Evolutionary conservation across 2,329 filamentous ascomycete genomes (phyloP), one percentile per base, ranked within the genome.

Genomic region (Penicillium sp.): DNA sequence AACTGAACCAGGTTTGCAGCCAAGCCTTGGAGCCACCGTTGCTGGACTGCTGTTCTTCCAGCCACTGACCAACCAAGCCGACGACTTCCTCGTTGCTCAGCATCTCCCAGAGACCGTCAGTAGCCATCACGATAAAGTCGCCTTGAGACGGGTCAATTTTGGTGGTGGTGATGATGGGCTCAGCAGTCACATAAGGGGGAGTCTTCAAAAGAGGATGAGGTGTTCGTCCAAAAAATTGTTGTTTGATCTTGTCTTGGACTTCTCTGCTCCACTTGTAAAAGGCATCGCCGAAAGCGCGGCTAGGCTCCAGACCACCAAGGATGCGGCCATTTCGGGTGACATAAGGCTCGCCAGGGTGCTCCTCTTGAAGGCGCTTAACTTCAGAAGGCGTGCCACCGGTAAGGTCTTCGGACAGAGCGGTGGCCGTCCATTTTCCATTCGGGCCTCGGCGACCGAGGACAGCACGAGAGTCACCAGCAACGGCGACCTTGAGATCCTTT

Each of bases 91-190:
- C 95, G 70, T 98, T 99, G 50, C 92, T 97, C 61, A 99, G 83
- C 95, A 98, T 98, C 78, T 99, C 95, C 95, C 95, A 99, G 0
- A 99, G 83, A 4, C 95, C 95, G 73, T 99, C 95, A 0, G 95
- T 97, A 22, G 95, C 95, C 82, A 99, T 88, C 61, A 99, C 94
- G 13, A 99, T 83, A 69, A 99, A 99, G 73, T 99, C 95, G 47
- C 94, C 93, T 62, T 91, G 91, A 55, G 91, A 86, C 1, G 95
- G 95, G 67, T 94, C 84, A 54, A 99, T 89, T 75, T 95, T 89
- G 47, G 94, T 98, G 1, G 92, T 96, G 0, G 94, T 98, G 54
- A 99, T 86, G 22, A 98, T 84, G 2, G 95, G 95, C 77, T 99
- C 96, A 1, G 95, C 95, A 3, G 95, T 99, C 41, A 99, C 95